Percentiles rank a stretch among this genome's conserved stretches.
phyloP scores from a whole-genome alignment of 179 eudicot genomes.

The Camellia oleifera region DNA sequence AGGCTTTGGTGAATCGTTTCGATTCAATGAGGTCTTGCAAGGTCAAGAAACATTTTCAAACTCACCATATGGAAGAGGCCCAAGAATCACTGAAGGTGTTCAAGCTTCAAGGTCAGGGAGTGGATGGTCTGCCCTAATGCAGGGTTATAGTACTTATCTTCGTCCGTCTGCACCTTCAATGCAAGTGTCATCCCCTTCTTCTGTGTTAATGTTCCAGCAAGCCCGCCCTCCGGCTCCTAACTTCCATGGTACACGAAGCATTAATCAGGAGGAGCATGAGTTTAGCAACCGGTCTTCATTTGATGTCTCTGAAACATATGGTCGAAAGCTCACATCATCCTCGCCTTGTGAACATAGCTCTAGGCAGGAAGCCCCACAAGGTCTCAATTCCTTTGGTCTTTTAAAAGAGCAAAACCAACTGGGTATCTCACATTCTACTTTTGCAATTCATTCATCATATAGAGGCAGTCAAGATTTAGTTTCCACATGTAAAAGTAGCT shows the following conservation, averaged over 20 bases:
- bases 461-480: slow-evolving; percentile 24
- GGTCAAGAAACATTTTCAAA: slow-evolving; percentile 81
- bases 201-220: slow-evolving; percentile 63
- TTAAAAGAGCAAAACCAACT: slow-evolving; percentile 13
- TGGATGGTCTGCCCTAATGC: slow-evolving; percentile 22
- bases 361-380: slow-evolving; percentile 11
- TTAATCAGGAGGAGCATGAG: slow-evolving; percentile 18
- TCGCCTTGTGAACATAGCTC: slow-evolving; percentile 5
- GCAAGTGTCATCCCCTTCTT: slow-evolving; percentile 64
- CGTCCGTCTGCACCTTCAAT: slow-evolving; percentile 20
- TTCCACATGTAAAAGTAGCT: slow-evolving; percentile 34
- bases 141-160: slow-evolving; percentile 18
- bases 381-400: slow-evolving; percentile 6
- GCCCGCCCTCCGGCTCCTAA: slow-evolving; percentile 25
- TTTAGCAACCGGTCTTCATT: slow-evolving; percentile 15
- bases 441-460: slow-evolving; percentile 19
- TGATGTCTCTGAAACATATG: slow-evolving; percentile 15
- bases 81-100: slow-evolving; percentile 42
- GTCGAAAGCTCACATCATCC: slow-evolving; percentile 13
- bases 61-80: slow-evolving; percentile 29
- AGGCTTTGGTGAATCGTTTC: slow-evolving; percentile 53
- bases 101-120: slow-evolving; percentile 40
- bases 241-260: slow-evolving; percentile 1
- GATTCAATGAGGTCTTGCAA: slow-evolving; percentile 94
- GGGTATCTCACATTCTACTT: slow-evolving; percentile 16